Base-by-base conservation (phyloP, 2,329 filamentous ascomycete genomes). In the Fusarium albidum region DNA sequence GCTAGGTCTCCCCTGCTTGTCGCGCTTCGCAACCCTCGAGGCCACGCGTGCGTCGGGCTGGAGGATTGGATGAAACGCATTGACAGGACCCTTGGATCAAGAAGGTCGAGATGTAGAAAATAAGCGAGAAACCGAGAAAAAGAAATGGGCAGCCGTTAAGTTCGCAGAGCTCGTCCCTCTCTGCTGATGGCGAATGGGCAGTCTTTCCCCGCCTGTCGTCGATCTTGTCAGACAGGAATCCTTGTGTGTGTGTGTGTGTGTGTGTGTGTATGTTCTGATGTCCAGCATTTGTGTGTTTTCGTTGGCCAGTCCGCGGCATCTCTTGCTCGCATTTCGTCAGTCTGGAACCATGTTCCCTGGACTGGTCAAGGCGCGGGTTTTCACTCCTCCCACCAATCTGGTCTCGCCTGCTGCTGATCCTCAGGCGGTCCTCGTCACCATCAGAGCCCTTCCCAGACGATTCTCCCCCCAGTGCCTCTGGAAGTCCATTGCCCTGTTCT, bases 401-500 rank as follows among this genome's bases (percentile, higher is more conserved):
- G 29, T 35, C 21, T 49, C 18, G 17, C 21, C 29, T 25, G 35
- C 26, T 21, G 25, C 43, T 10, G 21, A 25, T 52, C 31, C 42
- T 49, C 35, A 67, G 50, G 26, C 51, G 39, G 32, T 51, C 46
- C 67, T 67, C 33, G 56, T 47, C 25, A 48, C 63, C 68, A 73
- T 71, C 49, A 73, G 50, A 12, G 67, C 66, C 37, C 66, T 67
- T 1, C 70, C 70, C 15, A 73, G 48, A 7, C 59, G 61, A 44
- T 73, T 73, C 56, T 66, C 64, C 10, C 67, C 70, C 71, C 68
- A 73, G 38, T 67, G 52, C 18, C 59, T 28, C 25, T 49, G 42
- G 41, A 64, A 49, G 18, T 48, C 29, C 64, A 71, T 63, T 2
- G 69, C 71, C 47, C 70, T 46, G 47, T 66, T 66, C 14, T 57